Conservation (phyloP, 2,329 filamentous ascomycete species). For the Chaetomium sp. region DNA sequence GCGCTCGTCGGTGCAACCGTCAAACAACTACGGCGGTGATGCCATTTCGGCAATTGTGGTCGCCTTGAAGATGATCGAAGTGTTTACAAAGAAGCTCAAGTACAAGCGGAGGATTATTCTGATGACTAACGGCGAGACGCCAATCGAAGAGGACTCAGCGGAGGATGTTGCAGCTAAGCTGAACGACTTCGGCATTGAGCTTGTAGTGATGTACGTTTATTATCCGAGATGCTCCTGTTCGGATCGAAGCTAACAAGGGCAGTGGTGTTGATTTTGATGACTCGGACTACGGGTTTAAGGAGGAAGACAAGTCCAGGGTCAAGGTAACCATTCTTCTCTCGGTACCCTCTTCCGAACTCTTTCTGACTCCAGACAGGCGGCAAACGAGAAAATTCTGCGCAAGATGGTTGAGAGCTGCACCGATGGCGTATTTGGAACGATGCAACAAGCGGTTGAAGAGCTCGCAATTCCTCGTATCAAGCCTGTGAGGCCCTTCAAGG, state of each 20-base stretch:
- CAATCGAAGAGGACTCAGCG: slow-evolving; percentile 66
- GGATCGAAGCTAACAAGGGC: background rate
- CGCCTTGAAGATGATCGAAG: slow-evolving; percentile 78
- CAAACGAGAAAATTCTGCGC: slow-evolving; percentile 66
- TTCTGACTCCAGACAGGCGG: slow-evolving; percentile 37
- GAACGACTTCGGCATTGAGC: slow-evolving; percentile 67
- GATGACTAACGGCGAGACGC: slow-evolving; percentile 72
- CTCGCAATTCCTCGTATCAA: slow-evolving; percentile 74
- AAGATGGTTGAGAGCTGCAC: slow-evolving; percentile 59
- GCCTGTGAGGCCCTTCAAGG: slow-evolving; percentile 63
- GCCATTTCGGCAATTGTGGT: slow-evolving; percentile 82
- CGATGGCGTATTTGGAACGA: slow-evolving; percentile 70
- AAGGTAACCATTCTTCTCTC: slow-evolving; percentile 48
- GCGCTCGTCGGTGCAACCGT: slow-evolving; percentile 58
- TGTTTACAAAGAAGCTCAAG: slow-evolving; percentile 74
- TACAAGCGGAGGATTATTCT: slow-evolving; percentile 75
- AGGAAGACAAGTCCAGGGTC: slow-evolving; percentile 68
- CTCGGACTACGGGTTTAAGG: slow-evolving; percentile 79
- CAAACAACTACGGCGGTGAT: slow-evolving; percentile 65
- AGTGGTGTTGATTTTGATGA: slow-evolving; percentile 94
- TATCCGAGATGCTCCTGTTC: background rate
- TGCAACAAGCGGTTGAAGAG: slow-evolving; percentile 77
- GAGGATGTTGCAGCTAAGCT: slow-evolving; percentile 66
- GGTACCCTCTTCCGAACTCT: background rate
- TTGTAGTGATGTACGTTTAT: slow-evolving; percentile 66